These are phyloP conservation scores for Zygotorulaspora mrakii DNA, from an alignment of 1,139 yeast species.

Conservation along the genomic window DNA sequence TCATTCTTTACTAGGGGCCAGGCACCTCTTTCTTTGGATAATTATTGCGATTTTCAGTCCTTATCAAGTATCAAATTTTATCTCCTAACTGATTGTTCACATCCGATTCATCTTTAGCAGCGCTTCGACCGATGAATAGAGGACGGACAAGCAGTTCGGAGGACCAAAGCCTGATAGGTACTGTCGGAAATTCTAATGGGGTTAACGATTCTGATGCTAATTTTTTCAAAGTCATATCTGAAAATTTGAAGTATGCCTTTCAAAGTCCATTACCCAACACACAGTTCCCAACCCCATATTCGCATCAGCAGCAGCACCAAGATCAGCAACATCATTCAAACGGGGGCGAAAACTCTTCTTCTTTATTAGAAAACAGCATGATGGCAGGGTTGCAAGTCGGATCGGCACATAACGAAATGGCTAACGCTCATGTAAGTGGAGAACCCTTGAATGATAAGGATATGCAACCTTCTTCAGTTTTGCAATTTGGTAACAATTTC, in stretches of 20 bases:
- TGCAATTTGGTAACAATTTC: constrained; percentile 28
- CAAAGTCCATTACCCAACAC: constrained; percentile 34
- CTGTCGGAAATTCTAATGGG: constrained; percentile 5
- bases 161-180: constrained; percentile 10
- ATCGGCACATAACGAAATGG: background rate
- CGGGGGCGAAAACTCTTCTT: constrained; percentile 16
- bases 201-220: constrained; percentile 19
- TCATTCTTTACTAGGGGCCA: too few species aligned
- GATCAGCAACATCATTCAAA: constrained; percentile 8
- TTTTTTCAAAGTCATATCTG: constrained; percentile 26
- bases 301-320: constrained; percentile 22
- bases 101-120: too few species aligned
- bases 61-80: too few species aligned
- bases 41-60: too few species aligned
- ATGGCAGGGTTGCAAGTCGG: constrained; percentile 17
- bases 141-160: constrained; percentile 10
- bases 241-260: constrained; percentile 29
- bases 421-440: constrained; percentile 5
- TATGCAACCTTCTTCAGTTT: constrained; percentile 33
- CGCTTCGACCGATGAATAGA: background rate
- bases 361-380: constrained; percentile 31
- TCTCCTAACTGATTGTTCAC: too few species aligned
- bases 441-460: constrained; percentile 30
- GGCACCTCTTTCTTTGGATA: too few species aligned
- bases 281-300: constrained; percentile 36